These are phyloP conservation scores for Salisapilia sapeloensis DNA, from an alignment of 352 stramenopile species.

Conservation along the genomic window DNA sequence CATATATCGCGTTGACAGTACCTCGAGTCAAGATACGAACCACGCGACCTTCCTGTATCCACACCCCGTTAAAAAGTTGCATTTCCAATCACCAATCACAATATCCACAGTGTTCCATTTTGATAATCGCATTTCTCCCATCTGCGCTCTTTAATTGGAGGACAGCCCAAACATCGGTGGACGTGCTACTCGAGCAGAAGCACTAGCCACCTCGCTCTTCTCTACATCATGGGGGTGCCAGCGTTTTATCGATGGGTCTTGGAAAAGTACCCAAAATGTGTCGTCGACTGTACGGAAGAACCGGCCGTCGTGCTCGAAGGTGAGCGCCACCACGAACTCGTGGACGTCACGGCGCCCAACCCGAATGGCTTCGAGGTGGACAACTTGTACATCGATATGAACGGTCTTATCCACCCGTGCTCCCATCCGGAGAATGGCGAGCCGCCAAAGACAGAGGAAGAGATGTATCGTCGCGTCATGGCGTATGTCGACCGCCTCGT, in stretches of 20 bases:
- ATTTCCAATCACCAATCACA: too few relatives aligned
- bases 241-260: conserved; percentile 98
- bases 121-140: too few relatives aligned
- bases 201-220: too few relatives aligned
- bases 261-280: conserved; percentile 98
- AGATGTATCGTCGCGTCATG: conserved; percentile 97
- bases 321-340: conserved; percentile 63
- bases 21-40: too few relatives aligned
- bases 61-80: too few relatives aligned
- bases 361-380: conserved; percentile 92
- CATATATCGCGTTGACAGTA: too few relatives aligned
- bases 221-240: conserved; percentile 94
- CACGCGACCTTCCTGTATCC: too few relatives aligned
- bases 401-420: conserved; percentile 99
- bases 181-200: too few relatives aligned
- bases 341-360: conserved; percentile 75
- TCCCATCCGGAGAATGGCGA: conserved; percentile 90
- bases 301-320: conserved; percentile 63
- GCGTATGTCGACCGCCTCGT: conserved; percentile 95
- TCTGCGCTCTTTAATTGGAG: too few relatives aligned
- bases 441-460: conserved; percentile 87
- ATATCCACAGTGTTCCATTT: too few relatives aligned
- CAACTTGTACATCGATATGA: conserved; percentile 99
- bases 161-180: too few relatives aligned
- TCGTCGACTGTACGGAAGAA: conserved; percentile 81